These are phyloP conservation scores for Serendipita sp. DNA, from an alignment of 768 basidiomycete species.

Conservation along the genomic window DNA sequence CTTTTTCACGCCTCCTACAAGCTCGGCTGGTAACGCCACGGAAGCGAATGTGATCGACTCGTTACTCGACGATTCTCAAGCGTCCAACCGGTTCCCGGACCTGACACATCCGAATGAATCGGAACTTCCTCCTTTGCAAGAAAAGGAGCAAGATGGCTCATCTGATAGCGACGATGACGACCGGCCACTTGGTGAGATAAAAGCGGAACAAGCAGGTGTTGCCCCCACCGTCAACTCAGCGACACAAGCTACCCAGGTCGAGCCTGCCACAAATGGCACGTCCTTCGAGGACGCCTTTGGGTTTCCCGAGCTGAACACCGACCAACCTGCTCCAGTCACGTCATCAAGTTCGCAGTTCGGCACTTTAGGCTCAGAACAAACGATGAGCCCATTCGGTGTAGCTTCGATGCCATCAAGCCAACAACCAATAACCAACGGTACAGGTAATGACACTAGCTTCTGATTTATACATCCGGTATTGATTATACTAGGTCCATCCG, in stretches of 20 bases:
- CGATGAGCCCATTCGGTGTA: constrained; percentile 18
- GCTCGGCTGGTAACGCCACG: neutral
- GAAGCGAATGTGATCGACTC: neutral
- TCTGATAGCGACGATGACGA: constrained; percentile 35
- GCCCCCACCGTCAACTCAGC: constrained; percentile 7
- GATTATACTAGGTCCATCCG: constrained; percentile 11
- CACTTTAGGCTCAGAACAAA: constrained; percentile 13
- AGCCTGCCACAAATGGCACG: constrained; percentile 12
- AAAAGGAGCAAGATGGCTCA: constrained; percentile 34
- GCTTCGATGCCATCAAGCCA: constrained; percentile 15
- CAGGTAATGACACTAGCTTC: neutral
- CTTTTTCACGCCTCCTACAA: constrained; percentile 1
- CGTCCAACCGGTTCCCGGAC: neutral
- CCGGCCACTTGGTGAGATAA: constrained; percentile 19
- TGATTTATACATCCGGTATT: neutral
- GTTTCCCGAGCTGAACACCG: constrained; percentile 14
- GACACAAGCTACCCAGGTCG: constrained; percentile 3
- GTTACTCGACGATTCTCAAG: neutral
- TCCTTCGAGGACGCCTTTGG: constrained; percentile 50
- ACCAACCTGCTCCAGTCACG: constrained; percentile 15
- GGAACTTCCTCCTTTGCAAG: constrained; percentile 25
- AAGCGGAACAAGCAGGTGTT: constrained; percentile 12
- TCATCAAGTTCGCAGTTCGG: constrained; percentile 17
- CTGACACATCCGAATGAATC: neutral
- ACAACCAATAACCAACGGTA: constrained; percentile 11